phyloP scores from a whole-genome alignment of 495 filamentous ascomycete genomes.

The Aspergillus asperescens region DNA sequence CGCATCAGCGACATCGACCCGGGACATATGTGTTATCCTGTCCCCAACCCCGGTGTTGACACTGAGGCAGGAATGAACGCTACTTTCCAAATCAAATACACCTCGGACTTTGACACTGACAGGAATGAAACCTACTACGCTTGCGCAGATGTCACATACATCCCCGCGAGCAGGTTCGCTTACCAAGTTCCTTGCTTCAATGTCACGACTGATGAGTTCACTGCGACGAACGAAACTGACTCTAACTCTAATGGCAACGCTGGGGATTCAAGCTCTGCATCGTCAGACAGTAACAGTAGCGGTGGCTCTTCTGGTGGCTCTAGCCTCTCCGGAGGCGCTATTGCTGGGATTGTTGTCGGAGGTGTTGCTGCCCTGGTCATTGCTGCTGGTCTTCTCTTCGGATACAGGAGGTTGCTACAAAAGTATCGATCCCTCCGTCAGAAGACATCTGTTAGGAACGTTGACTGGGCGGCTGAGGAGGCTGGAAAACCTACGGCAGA shows the following conservation, averaged over 20 bases:
- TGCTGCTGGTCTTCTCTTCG: conserved; percentile 12
- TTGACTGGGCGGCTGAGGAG: conserved; percentile 10
- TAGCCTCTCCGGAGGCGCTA: conserved; percentile 39
- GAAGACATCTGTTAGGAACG: conserved; percentile 15
- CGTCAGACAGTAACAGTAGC: background rate
- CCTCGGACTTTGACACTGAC: conserved; percentile 38
- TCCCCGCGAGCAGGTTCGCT: conserved; percentile 35
- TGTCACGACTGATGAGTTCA: conserved; percentile 33
- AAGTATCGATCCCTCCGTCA: conserved; percentile 14
- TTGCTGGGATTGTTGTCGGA: conserved; percentile 47
- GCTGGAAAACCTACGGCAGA: background rate
- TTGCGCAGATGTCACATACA: conserved; percentile 48
- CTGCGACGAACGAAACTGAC: conserved; percentile 4
- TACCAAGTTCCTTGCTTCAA: conserved; percentile 47
- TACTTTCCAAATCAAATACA: conserved; percentile 49
- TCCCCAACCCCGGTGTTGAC: conserved; percentile 33
- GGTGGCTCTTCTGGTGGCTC: conserved; percentile 1
- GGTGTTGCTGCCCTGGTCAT: conserved; percentile 32
- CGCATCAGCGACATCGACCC: conserved; percentile 33
- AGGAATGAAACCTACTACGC: conserved; percentile 48
- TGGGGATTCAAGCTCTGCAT: background rate
- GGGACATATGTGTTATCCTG: conserved; percentile 49
- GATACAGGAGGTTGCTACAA: conserved; percentile 14
- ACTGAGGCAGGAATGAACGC: conserved; percentile 41
- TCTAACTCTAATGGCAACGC: background rate